Base-by-base conservation (phyloP, 2,329 filamentous ascomycete genomes). In the Diplodia corticola region DNA sequence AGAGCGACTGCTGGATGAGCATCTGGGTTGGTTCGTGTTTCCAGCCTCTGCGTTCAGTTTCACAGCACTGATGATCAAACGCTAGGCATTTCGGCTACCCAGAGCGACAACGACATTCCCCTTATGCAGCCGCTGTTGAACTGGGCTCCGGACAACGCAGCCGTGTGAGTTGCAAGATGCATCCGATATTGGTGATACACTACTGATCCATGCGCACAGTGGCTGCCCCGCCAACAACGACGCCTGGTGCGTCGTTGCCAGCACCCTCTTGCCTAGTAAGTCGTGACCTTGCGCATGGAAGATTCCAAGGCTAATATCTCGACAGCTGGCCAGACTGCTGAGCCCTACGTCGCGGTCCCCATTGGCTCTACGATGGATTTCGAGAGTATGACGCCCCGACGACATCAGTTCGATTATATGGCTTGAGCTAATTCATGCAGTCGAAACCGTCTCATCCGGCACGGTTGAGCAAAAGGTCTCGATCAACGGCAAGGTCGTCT, bases 1-100 rank as follows among this genome's bases (percentile, higher is more conserved):
- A 35, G 17, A 54, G 54, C 64, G 44, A 57, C 5, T 30, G 20
- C 3, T 50, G 35, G 53, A 9, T 65, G 13, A 50, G 37, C 6
- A 44, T 67, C 37, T 67, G 65, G 49, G 55, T 67, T 35, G 67
- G 65, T 22, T 13, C 46, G n/a, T 57, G 60, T 22, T 33, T 10
- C 2, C 7, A 67, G 24, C 48, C 46, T 3, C 24, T n/a, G 2
- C 26, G n/a, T 2, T 12, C 1, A 1, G 37, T 63, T 30, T 6
- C 3, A 10, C 24, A 2, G 3, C 7, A 3, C 2, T 12, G 26
- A 5, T 40, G 5, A 57, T 3, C 0, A 17, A 54, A 15, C 20
- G 5, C n/a, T 17, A 57, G 20, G 53, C 0, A 9, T 57, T 26
- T 35, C 53, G 2, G 22, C 17, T 0, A 15, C 30, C 33, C 20